Evolutionary conservation across 2,329 filamentous ascomycete species (phyloP), one percentile per base, ranked within the genome.

Genomic region (Tolypocladium paradoxum): DNA sequence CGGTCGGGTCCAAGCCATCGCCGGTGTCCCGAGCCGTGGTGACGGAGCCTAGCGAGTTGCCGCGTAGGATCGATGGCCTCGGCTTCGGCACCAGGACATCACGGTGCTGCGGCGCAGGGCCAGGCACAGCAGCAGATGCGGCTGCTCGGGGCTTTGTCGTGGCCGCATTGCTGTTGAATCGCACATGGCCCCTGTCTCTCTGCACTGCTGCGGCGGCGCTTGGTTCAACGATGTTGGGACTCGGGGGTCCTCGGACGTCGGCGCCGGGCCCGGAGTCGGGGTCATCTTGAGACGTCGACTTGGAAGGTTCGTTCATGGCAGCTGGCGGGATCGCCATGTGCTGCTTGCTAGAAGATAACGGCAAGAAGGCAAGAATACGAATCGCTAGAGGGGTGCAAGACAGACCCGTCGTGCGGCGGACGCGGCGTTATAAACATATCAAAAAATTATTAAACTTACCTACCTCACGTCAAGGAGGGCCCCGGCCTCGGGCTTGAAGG

Each of bases 181-280:
- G 69, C 31, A 76, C 74, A 31, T 74, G 70, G 3, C 70, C 73
- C 57, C 75, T 76, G 55, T 76, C 74, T 49, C 68, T 72, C 58
- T 67, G 73, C n/a, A 45, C 50, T 3, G 53, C 51, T 2, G 53
- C 55, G 2, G 45, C 54, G 9, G 54, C 50, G 18, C 48, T 38
- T 4, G 47, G 16, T 36, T 36, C 47, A 7, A 11, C 34, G 11
- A 49, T 18, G 33, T 8, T 20, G 27, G 27, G 18, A 33, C 27
- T 20, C 8, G 27, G 18, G 18, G 27, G 27, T 20, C 9, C 29
- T 9, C 20, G 43, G 27, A 47, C 9, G 47, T 49, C 20, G 22
- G 47, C 47, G 14, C 20, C 33, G 11, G 9, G 16, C 8, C 35
- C 48, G 18, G 48, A 34, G 48, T 38, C 35, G 16, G 48, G 48